A percentile compares a stretch with the other conserved stretches of the same genome.
Conservation (phyloP, 2,329 filamentous ascomycete species). For the Hymenoscyphus scutula region DNA sequence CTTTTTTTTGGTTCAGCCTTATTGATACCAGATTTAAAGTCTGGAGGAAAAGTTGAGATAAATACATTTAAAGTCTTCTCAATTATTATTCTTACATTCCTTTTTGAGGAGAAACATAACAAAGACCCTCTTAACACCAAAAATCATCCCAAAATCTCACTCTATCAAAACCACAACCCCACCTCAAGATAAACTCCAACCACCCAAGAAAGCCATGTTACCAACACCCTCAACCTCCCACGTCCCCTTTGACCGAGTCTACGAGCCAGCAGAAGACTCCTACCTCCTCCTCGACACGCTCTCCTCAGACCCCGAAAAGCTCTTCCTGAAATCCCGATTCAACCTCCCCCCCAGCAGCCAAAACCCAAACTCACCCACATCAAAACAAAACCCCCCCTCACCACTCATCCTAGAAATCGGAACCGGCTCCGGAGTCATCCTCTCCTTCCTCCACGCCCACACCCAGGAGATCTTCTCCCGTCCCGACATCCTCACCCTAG, state of each 20-base stretch:
- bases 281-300: conserved; percentile 92
- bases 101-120: not conserved
- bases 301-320: conserved; percentile 50
- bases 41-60: no score
- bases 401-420: conserved; percentile 82
- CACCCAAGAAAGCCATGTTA: conserved; percentile 60
- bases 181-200: not conserved
- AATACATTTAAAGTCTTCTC: not conserved
- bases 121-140: no score
- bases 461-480: conserved; percentile 69
- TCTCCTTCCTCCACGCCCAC: conserved; percentile 82
- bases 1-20: conserved; percentile 19
- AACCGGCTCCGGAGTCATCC: conserved; percentile 88
- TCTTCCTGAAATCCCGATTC: conserved; percentile 29
- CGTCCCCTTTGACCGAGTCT: conserved; percentile 82
- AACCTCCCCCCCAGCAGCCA: not conserved
- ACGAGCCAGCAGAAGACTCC: conserved; percentile 95
- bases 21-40: no score
- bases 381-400: conserved; percentile 37
- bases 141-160: conserved; percentile 11
- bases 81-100: not conserved
- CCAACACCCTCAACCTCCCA: conserved; percentile 93
- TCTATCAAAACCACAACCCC: conserved; percentile 3
- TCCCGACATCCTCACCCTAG: conserved; percentile 66
- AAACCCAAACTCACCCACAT: not conserved